Evolutionary conservation across 1,139 yeast genomes (phyloP), one percentile per base, ranked within the genome.

Genomic region (Diutina catenulata): DNA sequence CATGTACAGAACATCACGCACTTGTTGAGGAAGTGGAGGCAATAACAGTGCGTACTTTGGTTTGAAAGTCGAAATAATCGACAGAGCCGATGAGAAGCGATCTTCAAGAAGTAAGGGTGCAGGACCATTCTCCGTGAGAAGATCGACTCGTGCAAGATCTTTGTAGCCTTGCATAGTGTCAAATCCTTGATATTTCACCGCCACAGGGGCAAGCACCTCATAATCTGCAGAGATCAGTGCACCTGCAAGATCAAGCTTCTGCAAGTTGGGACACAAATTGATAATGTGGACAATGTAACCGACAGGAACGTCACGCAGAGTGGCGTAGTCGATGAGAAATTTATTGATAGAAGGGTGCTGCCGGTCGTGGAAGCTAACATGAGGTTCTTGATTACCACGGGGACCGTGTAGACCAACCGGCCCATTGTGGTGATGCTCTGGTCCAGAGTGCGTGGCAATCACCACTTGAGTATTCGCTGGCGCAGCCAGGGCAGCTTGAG

Each of bases 271-370:
- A 49, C 93, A 80, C 28, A 70, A 55, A 29, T 66, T 66, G 29
- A 81, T 51, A 35, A 80, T 49, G 52, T 79, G 86, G 23, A 80
- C 51, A 6, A 80, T 49, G 47, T 74, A 72, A 0, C 91, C 93
- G 36, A 77, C 59, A 1, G 93, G 93, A 4, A 81, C 49, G 53
- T 81, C 93, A 46, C 67, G 73, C 14, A 76, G 67, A 18, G 68
- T 61, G 2, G 81, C 67, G 49, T 77, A 78, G 49, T 69, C 75
- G 38, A 64, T 49, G 31, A 80, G 52, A 44, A 73, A 74, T 44
- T 70, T 68, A 49, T 75, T 79, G 36, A 77, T 75, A 28, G 59
- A 52, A 3, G 88, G 91, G 50, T 80, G 88, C 13, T 15, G 10
- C 7, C 23, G 32, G 5, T n/a, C 16, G 15, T 15, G 21, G n/a